A percentile compares a stretch with the other conserved stretches of the same genome.
These are phyloP conservation scores for Phalaenopsis hybrid DNA, from an alignment of 116 monocot species.

Conservation along the genomic window DNA sequence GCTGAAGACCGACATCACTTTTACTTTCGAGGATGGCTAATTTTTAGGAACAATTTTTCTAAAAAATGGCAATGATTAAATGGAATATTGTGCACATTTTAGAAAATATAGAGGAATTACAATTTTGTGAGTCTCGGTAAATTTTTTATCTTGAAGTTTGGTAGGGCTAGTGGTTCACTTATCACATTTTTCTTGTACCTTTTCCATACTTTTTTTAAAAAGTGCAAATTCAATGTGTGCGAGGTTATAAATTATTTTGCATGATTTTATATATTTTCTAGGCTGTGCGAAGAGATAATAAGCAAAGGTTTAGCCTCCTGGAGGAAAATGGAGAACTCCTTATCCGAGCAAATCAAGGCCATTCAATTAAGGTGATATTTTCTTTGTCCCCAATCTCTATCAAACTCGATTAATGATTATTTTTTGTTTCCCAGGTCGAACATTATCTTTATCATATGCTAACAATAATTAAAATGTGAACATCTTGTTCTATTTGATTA, in stretches of 20 bases:
- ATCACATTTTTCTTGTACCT: neutral
- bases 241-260: neutral
- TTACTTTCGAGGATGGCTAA: neutral
- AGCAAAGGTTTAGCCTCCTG: slow-evolving; percentile 74
- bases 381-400: neutral
- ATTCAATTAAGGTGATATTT: slow-evolving; percentile 55
- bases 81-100: neutral
- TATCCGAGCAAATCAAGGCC: slow-evolving; percentile 96
- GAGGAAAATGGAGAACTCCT: slow-evolving; percentile 84
- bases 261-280: slow-evolving; percentile 14
- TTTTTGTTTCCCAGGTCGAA: neutral
- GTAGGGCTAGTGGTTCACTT: neutral
- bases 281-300: slow-evolving; percentile 86
- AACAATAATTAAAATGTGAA: neutral
- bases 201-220: neutral
- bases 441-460: neutral
- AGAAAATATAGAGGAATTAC: neutral
- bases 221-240: neutral
- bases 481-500: neutral
- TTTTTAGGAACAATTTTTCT: neutral
- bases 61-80: neutral
- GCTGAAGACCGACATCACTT: neutral
- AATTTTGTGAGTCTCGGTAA: neutral
- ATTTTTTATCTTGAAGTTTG: neutral
- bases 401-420: neutral